Conservation (phyloP, 371 early-diverging fungal genomes). For the Phascolomyces articulosus region DNA sequence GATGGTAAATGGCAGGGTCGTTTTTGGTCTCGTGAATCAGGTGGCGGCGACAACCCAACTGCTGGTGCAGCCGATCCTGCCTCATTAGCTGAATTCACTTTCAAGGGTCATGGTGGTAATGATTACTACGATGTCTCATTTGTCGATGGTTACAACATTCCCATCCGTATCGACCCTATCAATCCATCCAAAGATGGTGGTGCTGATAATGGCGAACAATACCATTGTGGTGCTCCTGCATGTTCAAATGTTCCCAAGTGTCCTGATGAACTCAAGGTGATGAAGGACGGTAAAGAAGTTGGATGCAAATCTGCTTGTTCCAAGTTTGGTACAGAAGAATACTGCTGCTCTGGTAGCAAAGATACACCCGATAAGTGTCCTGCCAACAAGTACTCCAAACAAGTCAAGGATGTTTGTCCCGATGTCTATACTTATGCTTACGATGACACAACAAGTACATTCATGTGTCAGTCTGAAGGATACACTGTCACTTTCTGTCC, state of each 20-base stretch:
- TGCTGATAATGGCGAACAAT: conserved; percentile 7
- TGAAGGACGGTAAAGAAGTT: conserved; percentile 29
- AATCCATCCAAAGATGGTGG: conserved; percentile 16
- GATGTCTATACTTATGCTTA: conserved; percentile 51
- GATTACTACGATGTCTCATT: conserved; percentile 48
- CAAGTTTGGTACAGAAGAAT: conserved; percentile 27
- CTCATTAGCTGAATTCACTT: conserved; percentile 42
- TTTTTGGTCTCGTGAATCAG: conserved; percentile 36
- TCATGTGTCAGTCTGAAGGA: conserved; percentile 32
- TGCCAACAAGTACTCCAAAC: conserved; percentile 27
- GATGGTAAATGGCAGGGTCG: conserved; percentile 35
- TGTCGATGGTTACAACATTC: conserved; percentile 49
- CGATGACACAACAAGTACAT: conserved; percentile 50
- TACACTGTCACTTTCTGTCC: conserved; percentile 50
- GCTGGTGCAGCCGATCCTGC: conserved; percentile 29
- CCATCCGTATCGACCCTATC: conserved; percentile 30
- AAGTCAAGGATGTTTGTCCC: conserved; percentile 35
- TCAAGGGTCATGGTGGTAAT: background rate
- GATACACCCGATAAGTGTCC: conserved; percentile 29
- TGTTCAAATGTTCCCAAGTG: conserved; percentile 35
- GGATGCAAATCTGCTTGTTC: conserved; percentile 41
- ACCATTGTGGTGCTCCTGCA: conserved; percentile 27
- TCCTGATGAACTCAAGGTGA: conserved; percentile 30
- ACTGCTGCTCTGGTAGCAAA: conserved; percentile 36
- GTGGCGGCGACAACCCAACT: conserved; percentile 15